A percentile compares a stretch with the other conserved stretches of the same genome.
Evolutionary conservation across 495 filamentous ascomycete genomes (phyloP).

Genomic region (Aspergillus homomorphus): DNA sequence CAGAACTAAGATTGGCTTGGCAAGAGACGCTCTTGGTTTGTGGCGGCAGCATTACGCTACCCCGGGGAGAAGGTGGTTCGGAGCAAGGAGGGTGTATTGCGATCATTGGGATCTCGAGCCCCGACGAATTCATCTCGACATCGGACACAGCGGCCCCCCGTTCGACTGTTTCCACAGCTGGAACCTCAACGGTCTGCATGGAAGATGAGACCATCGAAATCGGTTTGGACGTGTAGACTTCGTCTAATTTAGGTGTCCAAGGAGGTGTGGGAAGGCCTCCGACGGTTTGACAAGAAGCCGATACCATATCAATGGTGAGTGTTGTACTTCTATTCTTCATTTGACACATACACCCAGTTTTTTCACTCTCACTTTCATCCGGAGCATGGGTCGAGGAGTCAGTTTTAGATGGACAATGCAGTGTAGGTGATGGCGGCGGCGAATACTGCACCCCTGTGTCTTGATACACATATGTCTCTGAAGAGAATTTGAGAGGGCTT

Average conservation of each 20-base stretch:
- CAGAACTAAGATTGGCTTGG: constrained; percentile 45
- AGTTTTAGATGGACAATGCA: constrained; percentile 22
- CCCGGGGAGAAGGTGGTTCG: constrained; percentile 60
- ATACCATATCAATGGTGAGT: constrained; percentile 57
- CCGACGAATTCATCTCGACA: constrained; percentile 18
- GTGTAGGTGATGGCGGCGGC: constrained; percentile 69
- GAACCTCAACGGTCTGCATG: constrained; percentile 64
- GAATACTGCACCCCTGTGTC: constrained; percentile 81
- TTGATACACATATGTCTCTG: constrained; percentile 47
- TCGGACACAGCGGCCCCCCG: constrained; percentile 15
- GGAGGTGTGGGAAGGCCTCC: constrained; percentile 66
- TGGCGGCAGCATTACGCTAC: constrained; percentile 59
- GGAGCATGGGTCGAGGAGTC: not conserved
- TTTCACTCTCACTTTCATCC: not conserved
- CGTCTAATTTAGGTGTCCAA: constrained; percentile 57
- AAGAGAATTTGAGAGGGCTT: constrained; percentile 14
- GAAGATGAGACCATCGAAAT: constrained; percentile 50
- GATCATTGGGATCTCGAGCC: constrained; percentile 56
- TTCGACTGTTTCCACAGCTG: constrained; percentile 15
- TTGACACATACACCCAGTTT: constrained; percentile 9
- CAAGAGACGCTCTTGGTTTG: constrained; percentile 59
- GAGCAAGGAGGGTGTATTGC: constrained; percentile 63
- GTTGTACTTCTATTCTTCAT: constrained; percentile 32
- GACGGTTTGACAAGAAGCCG: constrained; percentile 67
- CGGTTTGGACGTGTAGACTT: constrained; percentile 8